Conservation (phyloP, 352 stramenopile species). For the Poterioochromonas sp. region DNA sequence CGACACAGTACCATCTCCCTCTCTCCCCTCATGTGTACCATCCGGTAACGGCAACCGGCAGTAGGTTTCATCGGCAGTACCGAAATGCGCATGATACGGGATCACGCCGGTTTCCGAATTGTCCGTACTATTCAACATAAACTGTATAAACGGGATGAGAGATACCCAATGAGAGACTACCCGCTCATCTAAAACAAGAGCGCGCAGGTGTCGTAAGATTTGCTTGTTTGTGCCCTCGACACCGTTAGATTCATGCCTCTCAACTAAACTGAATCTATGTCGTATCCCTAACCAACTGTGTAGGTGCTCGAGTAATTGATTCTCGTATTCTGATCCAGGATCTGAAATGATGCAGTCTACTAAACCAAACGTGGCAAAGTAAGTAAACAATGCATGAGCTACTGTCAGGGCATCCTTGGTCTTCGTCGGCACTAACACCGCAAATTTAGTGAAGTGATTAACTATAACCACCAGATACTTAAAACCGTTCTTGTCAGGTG, state of each 20-base stretch:
- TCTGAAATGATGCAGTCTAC: not conserved
- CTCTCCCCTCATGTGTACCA: not conserved
- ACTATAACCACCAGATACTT: not conserved
- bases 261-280: conserved; percentile 11
- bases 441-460: conserved; percentile 16
- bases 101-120: not conserved
- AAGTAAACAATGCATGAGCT: not conserved
- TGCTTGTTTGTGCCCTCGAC: conserved; percentile 6
- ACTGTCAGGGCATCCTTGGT: not conserved
- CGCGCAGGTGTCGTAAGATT: conserved; percentile 18
- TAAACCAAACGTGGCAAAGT: not conserved
- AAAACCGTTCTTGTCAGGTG: not conserved
- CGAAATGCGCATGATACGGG: conserved; percentile 9
- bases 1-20: not conserved
- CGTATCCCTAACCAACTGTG: not conserved
- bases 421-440: not conserved
- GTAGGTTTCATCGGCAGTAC: not conserved
- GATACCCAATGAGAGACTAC: not conserved
- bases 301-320: not conserved
- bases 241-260: conserved; percentile 27
- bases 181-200: not conserved
- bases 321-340: not conserved
- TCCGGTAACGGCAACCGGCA: not conserved
- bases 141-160: conserved; percentile 2
- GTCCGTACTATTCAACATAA: not conserved